Conservation (phyloP, 2,329 filamentous ascomycete species). For the Exserohilum rostratum region DNA sequence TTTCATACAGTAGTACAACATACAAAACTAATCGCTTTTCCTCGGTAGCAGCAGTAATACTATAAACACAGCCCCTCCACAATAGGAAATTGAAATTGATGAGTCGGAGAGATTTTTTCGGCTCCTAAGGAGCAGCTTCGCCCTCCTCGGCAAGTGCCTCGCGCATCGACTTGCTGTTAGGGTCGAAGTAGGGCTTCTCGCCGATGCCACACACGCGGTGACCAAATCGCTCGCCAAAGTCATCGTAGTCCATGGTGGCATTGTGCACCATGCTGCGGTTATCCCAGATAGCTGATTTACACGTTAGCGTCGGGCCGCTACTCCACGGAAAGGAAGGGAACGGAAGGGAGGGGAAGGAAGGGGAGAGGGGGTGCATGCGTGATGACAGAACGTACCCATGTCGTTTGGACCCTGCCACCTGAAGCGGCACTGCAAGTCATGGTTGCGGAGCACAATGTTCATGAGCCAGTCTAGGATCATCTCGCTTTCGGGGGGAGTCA, state of each 20-base stretch:
- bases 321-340: not conserved
- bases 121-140: too few species aligned
- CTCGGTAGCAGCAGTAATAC: too few species aligned
- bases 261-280: conserved; percentile 63
- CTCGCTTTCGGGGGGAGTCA: conserved; percentile 6
- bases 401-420: conserved; percentile 39
- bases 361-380: too few species aligned
- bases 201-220: conserved; percentile 61
- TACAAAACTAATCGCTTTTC: not conserved
- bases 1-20: not conserved
- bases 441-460: conserved; percentile 38
- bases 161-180: conserved; percentile 54
- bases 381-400: not conserved
- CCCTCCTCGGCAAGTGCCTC: conserved; percentile 42
- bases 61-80: too few species aligned
- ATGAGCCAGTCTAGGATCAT: conserved; percentile 10
- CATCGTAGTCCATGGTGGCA: conserved; percentile 64
- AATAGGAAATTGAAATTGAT: too few species aligned
- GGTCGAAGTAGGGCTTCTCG: conserved; percentile 62
- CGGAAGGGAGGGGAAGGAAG: too few species aligned
- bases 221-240: conserved; percentile 58
- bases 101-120: too few species aligned
- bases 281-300: conserved; percentile 64
- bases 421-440: conserved; percentile 51
- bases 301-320: not conserved